Conservation (phyloP, 768 basidiomycete species). For the Lentinula detonsa region DNA sequence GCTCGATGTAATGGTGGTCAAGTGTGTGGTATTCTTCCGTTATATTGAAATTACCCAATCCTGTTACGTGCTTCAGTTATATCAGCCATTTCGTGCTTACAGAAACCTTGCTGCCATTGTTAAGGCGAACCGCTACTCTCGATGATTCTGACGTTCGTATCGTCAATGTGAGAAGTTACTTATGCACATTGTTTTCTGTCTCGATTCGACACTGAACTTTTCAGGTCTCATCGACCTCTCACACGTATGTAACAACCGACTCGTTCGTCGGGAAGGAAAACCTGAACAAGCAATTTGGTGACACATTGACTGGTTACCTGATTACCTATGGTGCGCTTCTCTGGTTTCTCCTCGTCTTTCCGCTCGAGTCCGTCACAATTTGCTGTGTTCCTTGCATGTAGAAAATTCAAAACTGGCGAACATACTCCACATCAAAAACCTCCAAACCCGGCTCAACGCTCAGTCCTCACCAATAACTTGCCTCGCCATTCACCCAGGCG, state of each 20-base stretch:
- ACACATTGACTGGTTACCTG: neutral
- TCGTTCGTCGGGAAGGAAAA: constrained; percentile 9
- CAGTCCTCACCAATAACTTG: constrained; percentile 19
- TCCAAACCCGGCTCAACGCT: constrained; percentile 31
- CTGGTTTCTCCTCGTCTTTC: neutral
- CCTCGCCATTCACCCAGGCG: constrained; percentile 23
- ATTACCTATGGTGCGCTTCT: constrained; percentile 9
- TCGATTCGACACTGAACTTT: neutral
- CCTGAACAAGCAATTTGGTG: constrained; percentile 10
- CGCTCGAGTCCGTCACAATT: neutral
- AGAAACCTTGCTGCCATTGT: constrained; percentile 43
- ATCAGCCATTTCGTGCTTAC: constrained; percentile 54
- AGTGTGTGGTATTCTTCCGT: constrained; percentile 19
- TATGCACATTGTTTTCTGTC: constrained; percentile 29
- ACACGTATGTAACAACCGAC: constrained; percentile 1
- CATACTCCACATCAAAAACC: constrained; percentile 27
- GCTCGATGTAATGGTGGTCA: constrained; percentile 27
- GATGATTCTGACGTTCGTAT: constrained; percentile 36
- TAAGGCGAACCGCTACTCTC: constrained; percentile 41
- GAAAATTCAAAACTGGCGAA: constrained; percentile 14
- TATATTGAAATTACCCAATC: too few species aligned
- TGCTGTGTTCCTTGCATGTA: neutral
- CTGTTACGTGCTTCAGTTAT: constrained; percentile 26
- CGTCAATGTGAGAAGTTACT: constrained; percentile 38
- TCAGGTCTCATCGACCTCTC: constrained; percentile 10